phyloP scores from a whole-genome alignment of 805 yeast species.

The Lachancea sp. region DNA sequence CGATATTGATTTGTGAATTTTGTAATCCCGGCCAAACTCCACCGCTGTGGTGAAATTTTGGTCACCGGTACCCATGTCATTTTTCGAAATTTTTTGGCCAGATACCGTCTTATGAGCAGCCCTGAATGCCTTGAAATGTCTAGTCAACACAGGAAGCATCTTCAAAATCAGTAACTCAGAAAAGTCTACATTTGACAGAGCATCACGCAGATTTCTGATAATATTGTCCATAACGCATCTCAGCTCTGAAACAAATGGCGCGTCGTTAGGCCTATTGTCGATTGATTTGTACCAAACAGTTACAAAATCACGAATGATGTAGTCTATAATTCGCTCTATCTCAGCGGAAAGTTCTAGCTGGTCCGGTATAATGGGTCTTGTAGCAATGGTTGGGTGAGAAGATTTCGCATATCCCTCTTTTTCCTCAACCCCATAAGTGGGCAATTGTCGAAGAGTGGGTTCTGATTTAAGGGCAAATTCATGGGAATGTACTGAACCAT shows the following conservation, averaged over 20 bases:
- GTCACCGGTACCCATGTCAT: conserved; percentile 30
- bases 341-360: conserved; percentile 34
- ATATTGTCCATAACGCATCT: conserved; percentile 38
- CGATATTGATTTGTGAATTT: conserved; percentile 53
- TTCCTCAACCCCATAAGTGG: no score
- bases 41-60: conserved; percentile 34
- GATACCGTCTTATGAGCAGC: conserved; percentile 34
- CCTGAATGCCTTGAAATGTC: conserved; percentile 51
- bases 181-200: conserved; percentile 43
- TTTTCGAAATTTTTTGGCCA: conserved; percentile 19
- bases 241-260: conserved; percentile 38
- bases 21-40: conserved; percentile 34
- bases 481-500: background rate
- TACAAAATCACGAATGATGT: conserved; percentile 50
- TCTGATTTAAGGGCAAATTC: background rate
- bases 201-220: conserved; percentile 36
- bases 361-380: conserved; percentile 5
- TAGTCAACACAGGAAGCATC: conserved; percentile 58
- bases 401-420: background rate
- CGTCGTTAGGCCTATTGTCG: conserved; percentile 18
- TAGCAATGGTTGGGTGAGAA: background rate
- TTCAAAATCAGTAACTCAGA: conserved; percentile 51
- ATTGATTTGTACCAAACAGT: conserved; percentile 50
- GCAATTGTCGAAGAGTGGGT: background rate
- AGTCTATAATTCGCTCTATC: conserved; percentile 38